Percentiles rank a stretch among this genome's conserved stretches.
Evolutionary conservation across 2,329 filamentous ascomycete genomes (phyloP).

Genomic region (Fusarium pseudoanthophilum): DNA sequence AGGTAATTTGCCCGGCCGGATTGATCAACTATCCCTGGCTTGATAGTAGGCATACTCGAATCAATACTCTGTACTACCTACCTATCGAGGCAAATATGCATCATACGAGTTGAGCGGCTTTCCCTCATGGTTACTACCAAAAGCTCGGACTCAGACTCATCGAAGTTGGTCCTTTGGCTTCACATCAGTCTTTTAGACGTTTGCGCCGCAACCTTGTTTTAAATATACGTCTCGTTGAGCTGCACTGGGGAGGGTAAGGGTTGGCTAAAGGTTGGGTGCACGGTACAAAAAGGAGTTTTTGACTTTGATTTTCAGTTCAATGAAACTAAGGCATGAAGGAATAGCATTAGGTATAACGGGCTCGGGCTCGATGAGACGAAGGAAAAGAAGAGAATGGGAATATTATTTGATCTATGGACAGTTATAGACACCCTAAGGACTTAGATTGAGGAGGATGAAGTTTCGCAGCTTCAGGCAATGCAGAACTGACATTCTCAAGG

Average conservation of each 20-base stretch:
- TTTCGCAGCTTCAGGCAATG: slow-evolving; percentile 33
- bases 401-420: slow-evolving; percentile 21
- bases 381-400: slow-evolving; percentile 2
- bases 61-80: slow-evolving; percentile 8
- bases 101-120: not conserved
- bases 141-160: slow-evolving; percentile 13
- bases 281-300: slow-evolving; percentile 26
- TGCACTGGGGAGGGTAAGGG: not conserved
- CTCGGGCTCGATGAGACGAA: not conserved
- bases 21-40: not conserved
- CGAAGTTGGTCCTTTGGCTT: not conserved
- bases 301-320: slow-evolving; percentile 1
- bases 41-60: slow-evolving; percentile 2
- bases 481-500: slow-evolving; percentile 17
- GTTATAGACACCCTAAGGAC: slow-evolving; percentile 32
- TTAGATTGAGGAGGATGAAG: slow-evolving; percentile 29
- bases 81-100: slow-evolving; percentile 1
- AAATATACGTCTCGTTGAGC: slow-evolving; percentile 5
- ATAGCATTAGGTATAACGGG: slow-evolving; percentile 12
- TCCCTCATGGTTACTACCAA: not conserved
- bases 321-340: slow-evolving; percentile 3
- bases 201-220: slow-evolving; percentile 8
- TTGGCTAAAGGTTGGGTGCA: slow-evolving; percentile 1
- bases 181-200: slow-evolving; percentile 14
- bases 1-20: not conserved